A percentile compares a stretch with the other conserved stretches of the same genome.
Conservation (phyloP, 2,329 filamentous ascomycete genomes). For the Pseudogymnoascus sp. region DNA sequence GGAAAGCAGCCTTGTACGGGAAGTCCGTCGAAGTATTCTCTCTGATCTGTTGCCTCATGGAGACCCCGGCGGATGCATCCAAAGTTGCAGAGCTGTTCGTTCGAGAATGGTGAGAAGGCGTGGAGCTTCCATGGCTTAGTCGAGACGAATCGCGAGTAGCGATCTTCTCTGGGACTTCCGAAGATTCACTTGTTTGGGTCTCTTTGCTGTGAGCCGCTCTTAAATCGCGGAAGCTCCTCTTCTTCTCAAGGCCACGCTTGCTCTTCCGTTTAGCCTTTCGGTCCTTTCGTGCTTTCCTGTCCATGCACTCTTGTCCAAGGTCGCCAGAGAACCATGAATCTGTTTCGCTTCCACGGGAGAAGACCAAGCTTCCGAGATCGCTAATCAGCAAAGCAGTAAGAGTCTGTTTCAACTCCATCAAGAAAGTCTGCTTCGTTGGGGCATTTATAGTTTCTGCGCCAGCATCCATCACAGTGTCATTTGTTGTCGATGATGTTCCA, state of each 20-base stretch:
- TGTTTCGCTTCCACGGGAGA: constrained; percentile 80
- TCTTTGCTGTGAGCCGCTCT: constrained; percentile 43
- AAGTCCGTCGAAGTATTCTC: constrained; percentile 48
- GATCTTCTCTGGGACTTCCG: not conserved
- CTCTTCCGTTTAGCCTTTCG: constrained; percentile 53
- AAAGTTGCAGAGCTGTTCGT: constrained; percentile 9
- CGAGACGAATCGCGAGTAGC: constrained; percentile 6
- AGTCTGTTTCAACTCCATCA: constrained; percentile 69
- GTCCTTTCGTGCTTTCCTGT: constrained; percentile 54
- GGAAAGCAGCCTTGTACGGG: constrained; percentile 74
- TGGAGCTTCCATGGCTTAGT: constrained; percentile 5
- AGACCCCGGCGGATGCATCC: constrained; percentile 10
- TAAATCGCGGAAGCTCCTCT: constrained; percentile 62
- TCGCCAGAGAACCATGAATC: constrained; percentile 73
- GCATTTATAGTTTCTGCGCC: constrained; percentile 46
- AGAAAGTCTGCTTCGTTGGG: constrained; percentile 70
- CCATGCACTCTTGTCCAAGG: constrained; percentile 60
- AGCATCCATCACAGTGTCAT: constrained; percentile 58
- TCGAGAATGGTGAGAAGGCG: constrained; percentile 1
- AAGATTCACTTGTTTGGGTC: not conserved
- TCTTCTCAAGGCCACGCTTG: constrained; percentile 53
- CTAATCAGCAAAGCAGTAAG: constrained; percentile 81
- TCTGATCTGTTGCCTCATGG: not conserved
- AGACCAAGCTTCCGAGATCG: constrained; percentile 80
- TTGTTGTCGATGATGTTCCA: constrained; percentile 61